These are phyloP conservation scores for Phytophthora sp. DNA, from an alignment of 352 stramenopile genomes.

Conservation along the genomic window DNA sequence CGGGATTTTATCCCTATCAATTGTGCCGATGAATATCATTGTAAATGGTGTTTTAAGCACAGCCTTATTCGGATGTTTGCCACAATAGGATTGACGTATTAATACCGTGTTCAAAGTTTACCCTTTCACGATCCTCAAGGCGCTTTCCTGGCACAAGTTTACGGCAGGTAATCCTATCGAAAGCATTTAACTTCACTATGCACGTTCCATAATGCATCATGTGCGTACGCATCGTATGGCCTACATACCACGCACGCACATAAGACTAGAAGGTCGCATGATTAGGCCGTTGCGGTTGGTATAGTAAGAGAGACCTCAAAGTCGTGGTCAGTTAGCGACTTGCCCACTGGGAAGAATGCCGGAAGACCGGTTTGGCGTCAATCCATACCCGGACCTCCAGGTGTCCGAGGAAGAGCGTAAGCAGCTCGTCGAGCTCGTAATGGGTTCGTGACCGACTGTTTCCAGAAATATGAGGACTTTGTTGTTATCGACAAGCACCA, in stretches of 20 bases:
- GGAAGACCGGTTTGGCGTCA: constrained; percentile 25
- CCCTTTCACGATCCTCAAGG: constrained; percentile 4
- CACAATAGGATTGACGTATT: background rate
- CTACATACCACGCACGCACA: background rate
- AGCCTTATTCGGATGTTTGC: background rate
- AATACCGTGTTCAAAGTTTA: too few relatives aligned
- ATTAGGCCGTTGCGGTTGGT: constrained; percentile 1
- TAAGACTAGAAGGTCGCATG: constrained; percentile 6
- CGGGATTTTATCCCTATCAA: too few relatives aligned
- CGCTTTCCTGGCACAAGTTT: background rate
- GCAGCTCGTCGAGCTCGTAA: constrained; percentile 26
- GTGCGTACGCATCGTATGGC: constrained; percentile 1
- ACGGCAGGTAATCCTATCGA: background rate
- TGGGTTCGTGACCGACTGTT: constrained; percentile 20
- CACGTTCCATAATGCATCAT: background rate
- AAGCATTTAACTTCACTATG: constrained; percentile 1
- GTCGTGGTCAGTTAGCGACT: constrained; percentile 11
- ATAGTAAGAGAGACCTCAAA: background rate
- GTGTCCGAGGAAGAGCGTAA: constrained; percentile 22
- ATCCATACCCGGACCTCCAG: constrained; percentile 24
- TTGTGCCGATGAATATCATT: too few relatives aligned
- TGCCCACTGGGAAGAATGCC: constrained; percentile 15
- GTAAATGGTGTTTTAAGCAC: too few relatives aligned
- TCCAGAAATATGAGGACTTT: constrained; percentile 36
- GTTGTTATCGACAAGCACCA: constrained; percentile 20